phyloP scores from a whole-genome alignment of 176 grass and related monocot species.

The Oryza rufipogon region DNA sequence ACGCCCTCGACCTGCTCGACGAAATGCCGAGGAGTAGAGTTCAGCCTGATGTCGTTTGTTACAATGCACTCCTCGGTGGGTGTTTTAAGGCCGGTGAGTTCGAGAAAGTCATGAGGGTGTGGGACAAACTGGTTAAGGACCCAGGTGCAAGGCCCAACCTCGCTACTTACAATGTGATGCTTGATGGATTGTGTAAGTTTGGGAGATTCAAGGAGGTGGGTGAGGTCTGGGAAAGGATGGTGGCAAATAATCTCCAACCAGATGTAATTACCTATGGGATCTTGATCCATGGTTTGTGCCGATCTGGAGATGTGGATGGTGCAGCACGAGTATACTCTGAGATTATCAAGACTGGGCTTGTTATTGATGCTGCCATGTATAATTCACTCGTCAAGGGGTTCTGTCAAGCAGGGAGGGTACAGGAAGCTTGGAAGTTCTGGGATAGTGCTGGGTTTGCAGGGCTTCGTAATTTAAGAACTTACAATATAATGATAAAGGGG shows the following conservation, averaged over 20 bases:
- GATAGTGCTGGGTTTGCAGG: slow-evolving; percentile 46
- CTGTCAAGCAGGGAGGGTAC: slow-evolving; percentile 53
- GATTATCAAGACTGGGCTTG: slow-evolving; percentile 74
- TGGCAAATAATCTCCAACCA: slow-evolving; percentile 65
- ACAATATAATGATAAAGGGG: slow-evolving; percentile 84
- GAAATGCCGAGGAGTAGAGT: slow-evolving; percentile 74
- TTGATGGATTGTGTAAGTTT: slow-evolving; percentile 84
- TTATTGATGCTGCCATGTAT: slow-evolving; percentile 67
- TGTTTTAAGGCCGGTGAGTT: slow-evolving; percentile 60
- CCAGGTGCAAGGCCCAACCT: slow-evolving; percentile 49
- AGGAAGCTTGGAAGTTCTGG: slow-evolving; percentile 68
- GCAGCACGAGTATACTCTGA: slow-evolving; percentile 62
- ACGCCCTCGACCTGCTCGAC: slow-evolving; percentile 72
- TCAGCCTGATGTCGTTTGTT: slow-evolving; percentile 69
- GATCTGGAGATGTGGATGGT: slow-evolving; percentile 65
- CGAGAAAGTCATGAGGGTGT: slow-evolving; percentile 71
- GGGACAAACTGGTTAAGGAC: slow-evolving; percentile 70
- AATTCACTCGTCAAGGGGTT: slow-evolving; percentile 78
- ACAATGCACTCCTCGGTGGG: slow-evolving; percentile 69
- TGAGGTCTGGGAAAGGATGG: slow-evolving; percentile 81
- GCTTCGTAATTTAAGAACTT: slow-evolving; percentile 51
- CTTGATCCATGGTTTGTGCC: slow-evolving; percentile 78
- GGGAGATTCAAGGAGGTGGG: slow-evolving; percentile 63
- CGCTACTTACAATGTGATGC: slow-evolving; percentile 80
- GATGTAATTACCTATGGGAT: slow-evolving; percentile 70